phyloP scores from a whole-genome alignment of 768 basidiomycete species.

The Tylopilus subfusipes region DNA sequence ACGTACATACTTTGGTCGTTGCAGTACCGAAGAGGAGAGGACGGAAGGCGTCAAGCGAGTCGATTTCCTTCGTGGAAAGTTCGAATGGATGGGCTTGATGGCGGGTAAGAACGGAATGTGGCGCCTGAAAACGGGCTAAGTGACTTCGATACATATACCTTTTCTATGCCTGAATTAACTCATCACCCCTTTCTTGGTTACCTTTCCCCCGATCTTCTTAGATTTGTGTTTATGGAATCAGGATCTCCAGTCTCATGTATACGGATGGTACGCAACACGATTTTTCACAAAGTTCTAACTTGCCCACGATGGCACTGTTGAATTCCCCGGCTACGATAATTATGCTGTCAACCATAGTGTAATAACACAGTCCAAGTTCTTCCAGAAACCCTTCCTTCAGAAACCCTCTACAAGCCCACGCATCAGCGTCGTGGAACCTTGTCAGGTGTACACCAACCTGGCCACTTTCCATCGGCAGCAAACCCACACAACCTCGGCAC shows the following conservation, averaged over 20 bases:
- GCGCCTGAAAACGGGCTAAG: constrained; percentile 53
- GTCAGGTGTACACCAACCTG: constrained; percentile 19
- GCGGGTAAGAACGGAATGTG: constrained; percentile 57
- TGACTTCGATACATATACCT: not conserved
- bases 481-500: constrained; percentile 23
- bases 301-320: not conserved
- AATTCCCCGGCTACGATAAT: not conserved
- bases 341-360: not conserved
- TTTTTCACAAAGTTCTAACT: not conserved
- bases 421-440: not conserved
- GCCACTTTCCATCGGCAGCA: constrained; percentile 19
- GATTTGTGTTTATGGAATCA: not conserved
- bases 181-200: not conserved
- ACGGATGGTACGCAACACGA: constrained; percentile 1
- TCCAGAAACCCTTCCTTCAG: no score
- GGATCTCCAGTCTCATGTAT: not conserved
- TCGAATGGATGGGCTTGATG: constrained; percentile 51
- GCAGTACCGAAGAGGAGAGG: constrained; percentile 33
- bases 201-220: not conserved
- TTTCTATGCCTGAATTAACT: not conserved
- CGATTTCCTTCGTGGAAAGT: constrained; percentile 57
- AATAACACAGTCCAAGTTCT: not conserved
- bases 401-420: not conserved
- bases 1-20: constrained; percentile 45
- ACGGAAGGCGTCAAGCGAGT: constrained; percentile 49